Evolutionary conservation across 129 eudicot genomes (phyloP).

Genomic region (sunflower (Helianthus annuus)): HanXRQr2.0-SUNRISE NC_035440.2:46810299-46810798

Average conservation of each 20-base stretch:
- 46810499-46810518: constrained; percentile 37
- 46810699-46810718: background rate
- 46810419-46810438: constrained; percentile 89
- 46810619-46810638: constrained; percentile 31
- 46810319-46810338: constrained; percentile 76
- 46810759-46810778: background rate
- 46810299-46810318: constrained; percentile 80
- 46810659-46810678: constrained; percentile 24
- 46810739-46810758: background rate
- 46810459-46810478: constrained; percentile 36
- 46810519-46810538: constrained; percentile 48
- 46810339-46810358: constrained; percentile 72
- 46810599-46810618: constrained; percentile 20
- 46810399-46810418: constrained; percentile 97
- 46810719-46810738: background rate
- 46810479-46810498: constrained; percentile 37
- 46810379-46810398: constrained; percentile 85
- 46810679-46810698: constrained; percentile 11
- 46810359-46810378: constrained; percentile 85
- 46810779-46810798: background rate
- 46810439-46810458: constrained; percentile 81
- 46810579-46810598: constrained; percentile 18
- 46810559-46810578: constrained; percentile 36
- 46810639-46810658: constrained; percentile 17
- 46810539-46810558: constrained; percentile 12